phyloP scores from a whole-genome alignment of 768 basidiomycete genomes.

The Nevesoporus exiguus region DNA sequence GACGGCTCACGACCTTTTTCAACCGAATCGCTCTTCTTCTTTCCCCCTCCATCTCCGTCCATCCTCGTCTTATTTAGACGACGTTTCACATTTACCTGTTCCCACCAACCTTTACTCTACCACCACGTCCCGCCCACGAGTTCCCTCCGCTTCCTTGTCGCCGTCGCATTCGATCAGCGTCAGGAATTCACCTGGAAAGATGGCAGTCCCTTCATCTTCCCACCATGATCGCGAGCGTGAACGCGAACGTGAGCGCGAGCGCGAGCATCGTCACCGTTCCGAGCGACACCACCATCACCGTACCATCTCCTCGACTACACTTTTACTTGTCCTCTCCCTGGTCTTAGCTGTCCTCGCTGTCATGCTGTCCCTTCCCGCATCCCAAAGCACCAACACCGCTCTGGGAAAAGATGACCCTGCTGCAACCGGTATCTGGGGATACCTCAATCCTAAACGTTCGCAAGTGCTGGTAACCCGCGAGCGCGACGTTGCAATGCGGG shows the following conservation, averaged over 20 bases:
- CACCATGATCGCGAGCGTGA: slow-evolving; percentile 60
- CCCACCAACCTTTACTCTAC: slow-evolving; percentile 23
- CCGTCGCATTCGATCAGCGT: slow-evolving; percentile 61
- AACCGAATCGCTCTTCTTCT: slow-evolving; percentile 17
- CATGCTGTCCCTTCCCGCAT: slow-evolving; percentile 81
- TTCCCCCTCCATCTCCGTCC: slow-evolving; percentile 9
- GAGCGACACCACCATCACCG: slow-evolving; percentile 74
- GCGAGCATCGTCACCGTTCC: slow-evolving; percentile 53
- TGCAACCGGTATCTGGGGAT: slow-evolving; percentile 60
- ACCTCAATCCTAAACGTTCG: slow-evolving; percentile 78
- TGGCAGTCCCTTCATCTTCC: slow-evolving; percentile 85
- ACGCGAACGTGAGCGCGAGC: slow-evolving; percentile 51
- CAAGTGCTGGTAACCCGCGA: slow-evolving; percentile 79
- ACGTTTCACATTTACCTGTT: not conserved
- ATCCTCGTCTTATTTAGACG: slow-evolving; percentile 19
- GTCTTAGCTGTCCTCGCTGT: slow-evolving; percentile 86
- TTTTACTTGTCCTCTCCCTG: slow-evolving; percentile 81
- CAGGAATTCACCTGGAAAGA: slow-evolving; percentile 47
- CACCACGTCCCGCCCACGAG: slow-evolving; percentile 66
- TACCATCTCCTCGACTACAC: slow-evolving; percentile 86
- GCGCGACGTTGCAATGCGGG: slow-evolving; percentile 73
- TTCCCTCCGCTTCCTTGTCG: slow-evolving; percentile 72
- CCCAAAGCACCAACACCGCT: slow-evolving; percentile 33
- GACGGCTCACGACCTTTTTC: slow-evolving; percentile 4
- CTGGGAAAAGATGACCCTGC: slow-evolving; percentile 36